These are phyloP conservation scores for Cryptococcus amylolentus DNA, from an alignment of 1,284 basidiomycete species.

Conservation along the genomic window DNA sequence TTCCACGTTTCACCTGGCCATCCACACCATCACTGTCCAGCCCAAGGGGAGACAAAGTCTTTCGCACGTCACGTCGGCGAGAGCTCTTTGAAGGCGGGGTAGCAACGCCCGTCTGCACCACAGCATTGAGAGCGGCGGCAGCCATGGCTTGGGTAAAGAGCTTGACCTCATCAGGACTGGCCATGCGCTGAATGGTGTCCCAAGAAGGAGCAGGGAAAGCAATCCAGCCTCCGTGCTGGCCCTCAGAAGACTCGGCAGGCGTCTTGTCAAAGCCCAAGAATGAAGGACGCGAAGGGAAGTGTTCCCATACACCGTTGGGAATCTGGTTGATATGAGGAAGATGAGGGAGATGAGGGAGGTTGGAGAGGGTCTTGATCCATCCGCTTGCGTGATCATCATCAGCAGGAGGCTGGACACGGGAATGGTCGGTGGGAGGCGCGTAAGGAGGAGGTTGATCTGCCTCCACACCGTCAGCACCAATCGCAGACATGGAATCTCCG, in stretches of 20 bases:
- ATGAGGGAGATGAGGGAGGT: slow-evolving; percentile 24
- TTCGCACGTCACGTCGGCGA: not conserved
- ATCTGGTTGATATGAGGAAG: slow-evolving; percentile 24
- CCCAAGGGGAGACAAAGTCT: too few relatives aligned
- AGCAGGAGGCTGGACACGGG: slow-evolving; percentile 7
- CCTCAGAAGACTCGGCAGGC: not conserved
- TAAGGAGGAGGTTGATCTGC: slow-evolving; percentile 41
- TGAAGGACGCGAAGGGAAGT: slow-evolving; percentile 19
- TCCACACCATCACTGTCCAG: too few relatives aligned
- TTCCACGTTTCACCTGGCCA: too few relatives aligned
- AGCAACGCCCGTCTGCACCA: slow-evolving; percentile 40
- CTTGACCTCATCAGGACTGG: slow-evolving; percentile 44
- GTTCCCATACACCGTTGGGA: slow-evolving; percentile 37
- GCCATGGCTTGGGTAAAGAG: slow-evolving; percentile 47
- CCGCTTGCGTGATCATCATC: slow-evolving; percentile 19
- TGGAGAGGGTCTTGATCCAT: slow-evolving; percentile 44
- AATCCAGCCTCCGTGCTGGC: slow-evolving; percentile 28
- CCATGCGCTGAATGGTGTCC: slow-evolving; percentile 40
- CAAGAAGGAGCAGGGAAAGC: slow-evolving; percentile 43
- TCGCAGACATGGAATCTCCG: not conserved
- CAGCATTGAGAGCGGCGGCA: slow-evolving; percentile 42
- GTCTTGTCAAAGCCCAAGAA: slow-evolving; percentile 13
- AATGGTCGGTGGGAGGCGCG: slow-evolving; percentile 17
- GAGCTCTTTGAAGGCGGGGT: slow-evolving; percentile 10
- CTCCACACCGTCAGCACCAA: not conserved